Percentiles rank a stretch among this genome's conserved stretches.
Conservation (phyloP, 371 early-diverging fungal genomes). For the Haplosporangium sp. region DNA sequence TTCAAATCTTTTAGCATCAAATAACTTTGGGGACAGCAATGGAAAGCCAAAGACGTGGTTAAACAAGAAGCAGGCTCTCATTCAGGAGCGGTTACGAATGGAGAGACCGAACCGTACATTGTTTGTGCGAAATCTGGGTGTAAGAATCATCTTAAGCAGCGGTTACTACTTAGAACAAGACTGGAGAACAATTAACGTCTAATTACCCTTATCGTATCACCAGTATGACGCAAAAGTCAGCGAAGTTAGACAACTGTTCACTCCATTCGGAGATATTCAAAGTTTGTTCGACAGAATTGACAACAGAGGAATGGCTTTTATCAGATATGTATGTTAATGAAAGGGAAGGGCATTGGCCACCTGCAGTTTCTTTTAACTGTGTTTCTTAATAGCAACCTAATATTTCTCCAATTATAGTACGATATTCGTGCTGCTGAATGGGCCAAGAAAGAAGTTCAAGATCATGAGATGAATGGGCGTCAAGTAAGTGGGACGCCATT, state of each 20-base stretch:
- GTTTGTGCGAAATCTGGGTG: conserved; percentile 50
- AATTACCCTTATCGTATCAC: background rate
- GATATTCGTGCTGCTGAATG: conserved; percentile 51
- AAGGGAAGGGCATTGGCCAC: too few species aligned
- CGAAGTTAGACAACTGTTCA: conserved; percentile 25
- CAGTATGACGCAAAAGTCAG: conserved; percentile 18
- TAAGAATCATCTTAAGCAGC: conserved; percentile 11
- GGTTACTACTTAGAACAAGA: too few species aligned
- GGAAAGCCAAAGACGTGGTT: conserved; percentile 8
- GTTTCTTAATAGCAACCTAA: too few species aligned
- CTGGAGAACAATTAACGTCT: too few species aligned
- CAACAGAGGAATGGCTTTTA: conserved; percentile 51
- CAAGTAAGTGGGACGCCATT: conserved; percentile 20
- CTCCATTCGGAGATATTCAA: conserved; percentile 42
- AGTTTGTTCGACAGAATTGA: conserved; percentile 28
- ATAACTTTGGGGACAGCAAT: background rate
- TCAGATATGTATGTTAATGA: conserved; percentile 39
- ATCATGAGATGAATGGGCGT: conserved; percentile 20
- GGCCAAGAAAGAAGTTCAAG: conserved; percentile 37
- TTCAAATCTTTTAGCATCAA: background rate
- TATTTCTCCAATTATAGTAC: conserved; percentile 12
- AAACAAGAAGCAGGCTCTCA: conserved; percentile 24
- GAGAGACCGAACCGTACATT: conserved; percentile 55
- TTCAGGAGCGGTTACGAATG: conserved; percentile 34
- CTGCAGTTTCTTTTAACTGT: too few species aligned